A percentile compares a stretch with the other conserved stretches of the same genome.
Conservation (phyloP, 768 basidiomycete genomes). For the Podaxis sp. region DNA sequence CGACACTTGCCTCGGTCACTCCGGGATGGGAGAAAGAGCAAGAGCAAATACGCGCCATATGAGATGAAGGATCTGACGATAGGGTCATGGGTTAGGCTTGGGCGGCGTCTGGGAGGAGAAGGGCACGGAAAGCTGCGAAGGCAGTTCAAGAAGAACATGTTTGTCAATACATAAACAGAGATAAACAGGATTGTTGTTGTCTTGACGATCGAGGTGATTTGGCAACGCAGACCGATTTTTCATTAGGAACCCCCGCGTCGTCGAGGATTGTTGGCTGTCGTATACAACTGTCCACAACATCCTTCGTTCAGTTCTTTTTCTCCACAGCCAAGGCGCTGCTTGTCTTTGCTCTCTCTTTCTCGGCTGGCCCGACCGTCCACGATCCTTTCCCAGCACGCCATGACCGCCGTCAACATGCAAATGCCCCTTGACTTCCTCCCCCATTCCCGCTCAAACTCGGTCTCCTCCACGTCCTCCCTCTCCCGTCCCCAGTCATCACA, state of each 20-base stretch:
- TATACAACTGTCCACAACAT: slow-evolving; percentile 20
- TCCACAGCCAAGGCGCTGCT: slow-evolving; percentile 22
- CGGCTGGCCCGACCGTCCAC: slow-evolving; percentile 62
- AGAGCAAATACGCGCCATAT: slow-evolving; percentile 67
- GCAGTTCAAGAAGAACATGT: slow-evolving; percentile 76
- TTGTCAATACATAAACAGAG: slow-evolving; percentile 45
- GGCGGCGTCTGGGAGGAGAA: slow-evolving; percentile 54
- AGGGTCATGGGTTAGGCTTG: slow-evolving; percentile 67
- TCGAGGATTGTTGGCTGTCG: slow-evolving; percentile 1
- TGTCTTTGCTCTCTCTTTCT: slow-evolving; percentile 23
- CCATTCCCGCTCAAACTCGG: slow-evolving; percentile 78
- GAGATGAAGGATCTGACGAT: slow-evolving; percentile 77
- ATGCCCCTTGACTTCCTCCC: slow-evolving; percentile 76
- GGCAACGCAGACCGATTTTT: slow-evolving; percentile 31
- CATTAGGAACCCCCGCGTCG: slow-evolving; percentile 27
- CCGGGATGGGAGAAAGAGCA: slow-evolving; percentile 36
- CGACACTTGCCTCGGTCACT: slow-evolving; percentile 53
- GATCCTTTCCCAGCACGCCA: slow-evolving; percentile 31
- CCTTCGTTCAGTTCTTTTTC: slow-evolving; percentile 24
- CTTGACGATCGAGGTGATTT: slow-evolving; percentile 42
- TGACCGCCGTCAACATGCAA: slow-evolving; percentile 77
- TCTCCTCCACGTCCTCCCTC: slow-evolving; percentile 71
- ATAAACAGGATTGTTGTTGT: slow-evolving; percentile 38
- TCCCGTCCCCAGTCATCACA: slow-evolving; percentile 82
- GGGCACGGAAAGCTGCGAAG: slow-evolving; percentile 56